A percentile compares a stretch with the other conserved stretches of the same genome.
These are phyloP conservation scores for Phialocephala subalpina DNA, from an alignment of 2,329 filamentous ascomycete species.

Conservation along the genomic window DNA sequence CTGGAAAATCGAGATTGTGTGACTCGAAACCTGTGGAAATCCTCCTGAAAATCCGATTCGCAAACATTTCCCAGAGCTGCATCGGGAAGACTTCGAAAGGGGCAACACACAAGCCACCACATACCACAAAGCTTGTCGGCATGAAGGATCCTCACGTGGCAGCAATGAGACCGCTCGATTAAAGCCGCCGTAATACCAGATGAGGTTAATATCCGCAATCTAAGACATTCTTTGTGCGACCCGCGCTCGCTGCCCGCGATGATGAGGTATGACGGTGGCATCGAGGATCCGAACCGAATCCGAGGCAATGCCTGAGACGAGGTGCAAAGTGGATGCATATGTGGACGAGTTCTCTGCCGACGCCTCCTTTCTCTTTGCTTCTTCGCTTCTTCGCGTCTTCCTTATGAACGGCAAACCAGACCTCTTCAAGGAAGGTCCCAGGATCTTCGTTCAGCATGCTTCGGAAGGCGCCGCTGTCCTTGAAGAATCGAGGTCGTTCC, in stretches of 20 bases:
- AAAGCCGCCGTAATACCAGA: conserved; percentile 8
- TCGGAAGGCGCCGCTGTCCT: conserved; percentile 9
- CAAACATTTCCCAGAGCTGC: conserved; percentile 22
- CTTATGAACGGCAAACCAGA: neutral
- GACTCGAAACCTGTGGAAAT: conserved; percentile 20
- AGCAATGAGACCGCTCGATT: neutral
- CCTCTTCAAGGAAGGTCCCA: conserved; percentile 6
- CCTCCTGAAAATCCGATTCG: conserved; percentile 29
- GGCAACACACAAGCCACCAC: neutral
- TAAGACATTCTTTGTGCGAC: conserved; percentile 8
- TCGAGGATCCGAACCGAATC: neutral
- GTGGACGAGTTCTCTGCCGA: no score
- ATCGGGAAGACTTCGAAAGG: conserved; percentile 12
- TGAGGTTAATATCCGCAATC: conserved; percentile 12
- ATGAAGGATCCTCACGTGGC: conserved; percentile 14
- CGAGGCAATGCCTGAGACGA: no score
- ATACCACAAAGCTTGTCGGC: conserved; percentile 9
- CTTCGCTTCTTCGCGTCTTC: neutral
- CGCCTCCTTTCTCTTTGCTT: no score
- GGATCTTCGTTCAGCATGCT: neutral
- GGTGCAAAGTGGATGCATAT: no score
- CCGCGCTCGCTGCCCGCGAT: neutral
- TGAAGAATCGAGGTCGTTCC: conserved; percentile 4
- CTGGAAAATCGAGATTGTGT: conserved; percentile 1
- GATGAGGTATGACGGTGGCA: neutral